These are phyloP conservation scores for Penicillium sp. DNA, from an alignment of 2,329 filamentous ascomycete genomes.

Conservation along the genomic window DNA sequence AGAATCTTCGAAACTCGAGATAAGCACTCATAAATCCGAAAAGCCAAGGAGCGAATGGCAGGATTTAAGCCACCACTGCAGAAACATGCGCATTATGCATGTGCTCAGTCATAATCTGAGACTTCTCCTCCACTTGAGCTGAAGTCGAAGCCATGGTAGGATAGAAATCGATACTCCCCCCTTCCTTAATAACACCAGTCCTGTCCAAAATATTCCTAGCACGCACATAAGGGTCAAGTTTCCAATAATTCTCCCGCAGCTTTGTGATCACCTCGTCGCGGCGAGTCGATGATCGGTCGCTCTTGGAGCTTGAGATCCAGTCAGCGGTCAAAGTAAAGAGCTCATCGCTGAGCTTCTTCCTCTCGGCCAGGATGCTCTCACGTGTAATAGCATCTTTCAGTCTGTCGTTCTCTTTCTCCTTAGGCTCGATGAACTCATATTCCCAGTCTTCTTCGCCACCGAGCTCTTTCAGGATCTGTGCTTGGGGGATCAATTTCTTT, in stretches of 20 bases:
- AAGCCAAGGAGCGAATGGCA: not conserved
- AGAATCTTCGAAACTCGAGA: too few relatives aligned
- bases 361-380: slow-evolving; percentile 3
- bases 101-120: not conserved
- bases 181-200: slow-evolving; percentile 15
- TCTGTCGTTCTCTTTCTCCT: slow-evolving; percentile 8
- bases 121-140: not conserved
- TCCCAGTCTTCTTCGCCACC: slow-evolving; percentile 15
- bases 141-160: not conserved
- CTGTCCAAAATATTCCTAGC: slow-evolving; percentile 14
- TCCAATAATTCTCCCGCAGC: slow-evolving; percentile 14
- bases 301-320: slow-evolving; percentile 5
- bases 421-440: slow-evolving; percentile 11
- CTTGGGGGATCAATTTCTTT: slow-evolving; percentile 9
- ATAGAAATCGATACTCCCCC: slow-evolving; percentile 16
- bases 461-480: slow-evolving; percentile 15
- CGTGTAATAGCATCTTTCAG: slow-evolving; percentile 5
- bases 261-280: slow-evolving; percentile 10
- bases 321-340: slow-evolving; percentile 11
- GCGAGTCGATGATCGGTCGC: not conserved
- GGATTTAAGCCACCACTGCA: not conserved
- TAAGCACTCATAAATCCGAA: too few relatives aligned
- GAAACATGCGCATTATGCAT: not conserved
- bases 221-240: slow-evolving; percentile 15
- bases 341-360: slow-evolving; percentile 9